Base-by-base conservation (phyloP, 345 rosid species). In the Kernera saxatilis region DNA sequence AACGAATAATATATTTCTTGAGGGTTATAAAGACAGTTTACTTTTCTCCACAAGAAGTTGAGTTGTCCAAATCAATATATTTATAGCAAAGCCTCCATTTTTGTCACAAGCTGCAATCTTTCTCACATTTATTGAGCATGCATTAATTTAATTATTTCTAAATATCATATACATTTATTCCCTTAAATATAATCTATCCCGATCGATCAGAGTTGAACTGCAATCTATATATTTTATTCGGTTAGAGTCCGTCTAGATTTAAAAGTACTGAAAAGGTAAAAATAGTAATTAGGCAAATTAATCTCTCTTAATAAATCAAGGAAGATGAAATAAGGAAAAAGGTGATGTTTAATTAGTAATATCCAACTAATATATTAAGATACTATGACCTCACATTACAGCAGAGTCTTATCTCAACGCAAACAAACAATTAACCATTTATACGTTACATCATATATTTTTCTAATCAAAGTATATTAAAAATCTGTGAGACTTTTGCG, bases 41-140 rank as follows among this genome's bases (percentile, higher is more conserved):
- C 19, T 39, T 21, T 59, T 41, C 6, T 68, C 19, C 26, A 23
- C 17, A 43, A 68, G 62, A 60, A 61, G 70, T 75, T 75, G 74
- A 61, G 64, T 59, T 51, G 74, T 75, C 69, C 57, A 60, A 33
- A 58, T 68, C 74, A 74, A 8, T 3, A 8, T 22, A 74, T 58
- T 40, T 15, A 58, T 58, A 40, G 30, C 70, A 53, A 72, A 43
- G 6, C 36, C 36, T 63, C 14, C 37, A 41, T 41, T 22, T 63
- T 30, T 40, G 25, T 36, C 21, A 49, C 67, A 70, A 25, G 39
- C 39, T 64, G 65, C 43, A 13, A 45, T 55, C 55, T 30, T 50
- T 32, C 6, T 75, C 78, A 61, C 69, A 61, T 75, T 75, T 75
- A 75, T 68, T 75, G 57, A 6, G 69, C 69, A 51, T 59, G 12